Evolutionary conservation across 2,329 filamentous ascomycete genomes (phyloP), one percentile per base, ranked within the genome.

Genomic region (Arthrobotrys conoides): DNA sequence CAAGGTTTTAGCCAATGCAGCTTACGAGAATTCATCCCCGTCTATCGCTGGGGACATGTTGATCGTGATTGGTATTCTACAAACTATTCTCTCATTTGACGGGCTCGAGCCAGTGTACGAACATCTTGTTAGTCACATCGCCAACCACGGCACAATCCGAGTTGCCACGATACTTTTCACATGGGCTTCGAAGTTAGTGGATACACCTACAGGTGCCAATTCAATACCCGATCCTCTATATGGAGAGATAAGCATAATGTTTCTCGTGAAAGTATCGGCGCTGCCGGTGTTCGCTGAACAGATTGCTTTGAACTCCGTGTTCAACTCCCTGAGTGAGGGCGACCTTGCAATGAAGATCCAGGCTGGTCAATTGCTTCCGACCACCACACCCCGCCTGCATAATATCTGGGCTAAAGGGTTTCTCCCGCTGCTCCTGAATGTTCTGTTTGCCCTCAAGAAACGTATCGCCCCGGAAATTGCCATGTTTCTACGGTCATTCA

Each of bases 401-500:
- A 89, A 89, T 66, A 94, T 98, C 82, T 99, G 96, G 96, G 90
- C 90, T 20, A 92, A 93, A 81, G 96, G 93, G 0, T 89, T 98
- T 72, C 87, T 99, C 2, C 96, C 96, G 0, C 86, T 99, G 18
- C 91, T 95, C 77, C 88, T 99, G 53, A 98, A 98, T 84, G 87
- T 99, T 30, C 88, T 99, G 20, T 90, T 91, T 76, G 90, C 92
- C 10, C 90, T 99, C 18, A 93, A 94, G 10, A 88, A 90, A 0
- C 92, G 93, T 0, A 90, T 97, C 57, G 94, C 94, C 0, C 90
- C 91, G 0, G 96, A 99, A 84, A 90, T 98, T 5, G 89, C 92
- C 0, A 91, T 91, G 73, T 96, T 98, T 83, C 87, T 99, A 30
- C 97, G 96, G 83, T 92, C 94, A 83, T 99, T 97, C 84, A 91